Evolutionary conservation across 73 alveolate species (phyloP).

Genomic region (Symbiodinium pilosum): DNA sequence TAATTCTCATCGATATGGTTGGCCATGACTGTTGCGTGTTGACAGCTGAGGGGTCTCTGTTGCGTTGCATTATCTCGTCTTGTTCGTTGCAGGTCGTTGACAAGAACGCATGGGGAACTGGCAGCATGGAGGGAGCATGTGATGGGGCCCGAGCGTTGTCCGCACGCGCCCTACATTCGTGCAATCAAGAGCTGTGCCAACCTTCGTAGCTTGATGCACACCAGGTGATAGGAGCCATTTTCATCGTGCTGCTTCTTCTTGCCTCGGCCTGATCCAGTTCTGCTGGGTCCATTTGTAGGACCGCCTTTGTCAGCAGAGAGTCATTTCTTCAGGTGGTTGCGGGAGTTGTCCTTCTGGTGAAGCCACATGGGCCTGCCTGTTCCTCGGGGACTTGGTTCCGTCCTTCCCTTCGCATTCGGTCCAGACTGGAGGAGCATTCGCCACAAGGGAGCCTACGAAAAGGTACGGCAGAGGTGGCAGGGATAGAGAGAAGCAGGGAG

Average conservation of each 20-base stretch:
- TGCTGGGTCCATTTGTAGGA: no score
- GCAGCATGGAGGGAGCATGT: not conserved
- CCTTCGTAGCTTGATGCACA: no score
- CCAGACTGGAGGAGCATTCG: not conserved
- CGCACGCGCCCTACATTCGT: not conserved
- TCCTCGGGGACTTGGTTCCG: not conserved
- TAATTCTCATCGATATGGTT: not conserved
- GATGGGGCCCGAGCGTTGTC: slow-evolving; percentile 2
- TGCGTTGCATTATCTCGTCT: no score
- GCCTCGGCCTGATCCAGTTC: not conserved
- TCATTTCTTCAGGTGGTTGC: slow-evolving; percentile 33
- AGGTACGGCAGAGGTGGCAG: not conserved
- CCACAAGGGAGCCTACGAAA: not conserved
- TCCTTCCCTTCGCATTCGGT: not conserved
- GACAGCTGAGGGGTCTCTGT: no score
- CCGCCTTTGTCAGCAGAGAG: no score
- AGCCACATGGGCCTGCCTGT: slow-evolving; percentile 22
- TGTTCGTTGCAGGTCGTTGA: not conserved
- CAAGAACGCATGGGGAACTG: not conserved
- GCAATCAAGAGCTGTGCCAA: no score
- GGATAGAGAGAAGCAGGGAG: no score
- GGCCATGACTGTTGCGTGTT: not conserved
- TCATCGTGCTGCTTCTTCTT: slow-evolving; percentile 8
- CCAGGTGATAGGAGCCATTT: slow-evolving; percentile 44
- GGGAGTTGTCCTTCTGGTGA: slow-evolving; percentile 48